These are phyloP conservation scores for Trichoderma endophyticum DNA, from an alignment of 2,329 filamentous ascomycete species.

Conservation along the genomic window DNA sequence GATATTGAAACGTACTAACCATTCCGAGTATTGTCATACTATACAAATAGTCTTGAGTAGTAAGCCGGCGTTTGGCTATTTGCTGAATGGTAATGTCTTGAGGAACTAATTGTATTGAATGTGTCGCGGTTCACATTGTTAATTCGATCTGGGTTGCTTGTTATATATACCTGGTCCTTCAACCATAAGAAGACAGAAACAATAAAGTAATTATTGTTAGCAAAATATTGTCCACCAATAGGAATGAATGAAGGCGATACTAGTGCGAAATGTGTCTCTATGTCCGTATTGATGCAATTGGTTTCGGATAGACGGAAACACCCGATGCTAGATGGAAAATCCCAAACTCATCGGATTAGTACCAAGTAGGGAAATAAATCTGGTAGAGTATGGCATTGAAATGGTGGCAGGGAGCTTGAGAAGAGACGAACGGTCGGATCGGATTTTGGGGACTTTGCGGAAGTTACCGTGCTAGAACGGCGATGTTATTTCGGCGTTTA, in stretches of 20 bases:
- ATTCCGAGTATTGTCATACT: background rate
- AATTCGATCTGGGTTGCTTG: background rate
- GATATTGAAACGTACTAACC: background rate
- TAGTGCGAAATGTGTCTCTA: background rate
- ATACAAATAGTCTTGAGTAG: background rate
- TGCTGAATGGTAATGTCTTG: background rate
- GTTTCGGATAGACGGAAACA: background rate
- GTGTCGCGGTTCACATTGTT: background rate
- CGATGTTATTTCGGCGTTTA: background rate
- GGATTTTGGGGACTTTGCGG: background rate
- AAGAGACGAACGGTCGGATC: background rate
- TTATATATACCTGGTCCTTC: background rate
- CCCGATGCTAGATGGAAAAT: background rate
- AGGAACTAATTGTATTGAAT: background rate
- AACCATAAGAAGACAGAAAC: background rate
- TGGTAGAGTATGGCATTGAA: background rate
- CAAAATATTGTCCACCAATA: background rate
- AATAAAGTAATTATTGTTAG: background rate
- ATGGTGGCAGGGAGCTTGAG: background rate
- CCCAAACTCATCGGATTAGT: background rate
- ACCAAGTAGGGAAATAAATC: background rate
- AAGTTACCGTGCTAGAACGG: background rate
- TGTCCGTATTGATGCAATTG: background rate
- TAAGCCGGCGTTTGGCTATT: background rate
- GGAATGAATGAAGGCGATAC: background rate